These are phyloP conservation scores for Ploettnerulaceae sp. DNA, from an alignment of 2,329 filamentous ascomycete species.

Conservation along the genomic window DNA sequence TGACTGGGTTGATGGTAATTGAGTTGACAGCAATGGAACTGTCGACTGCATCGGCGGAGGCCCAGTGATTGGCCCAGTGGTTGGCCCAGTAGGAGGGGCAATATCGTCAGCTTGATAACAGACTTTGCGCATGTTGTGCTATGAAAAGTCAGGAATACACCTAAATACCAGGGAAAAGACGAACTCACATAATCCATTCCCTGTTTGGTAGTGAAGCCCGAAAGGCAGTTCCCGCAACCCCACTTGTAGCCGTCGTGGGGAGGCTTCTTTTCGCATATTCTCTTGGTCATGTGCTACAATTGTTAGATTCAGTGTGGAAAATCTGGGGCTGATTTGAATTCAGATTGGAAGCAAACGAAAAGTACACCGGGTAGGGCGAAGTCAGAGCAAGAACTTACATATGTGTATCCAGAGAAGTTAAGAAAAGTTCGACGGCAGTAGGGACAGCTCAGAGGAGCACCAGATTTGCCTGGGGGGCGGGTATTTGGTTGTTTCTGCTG, in stretches of 20 bases:
- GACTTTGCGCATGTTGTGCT: constrained; percentile 12
- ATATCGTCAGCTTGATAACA: constrained; percentile 5
- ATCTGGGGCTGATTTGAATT: not conserved
- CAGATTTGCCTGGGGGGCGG: not conserved
- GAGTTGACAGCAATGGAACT: too few relatives aligned
- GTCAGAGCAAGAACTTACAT: constrained; percentile 7
- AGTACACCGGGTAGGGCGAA: too few relatives aligned
- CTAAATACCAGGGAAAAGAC: not conserved
- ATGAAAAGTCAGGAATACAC: not conserved
- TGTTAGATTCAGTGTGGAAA: not conserved
- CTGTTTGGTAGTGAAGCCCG: constrained; percentile 25
- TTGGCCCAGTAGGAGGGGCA: not conserved
- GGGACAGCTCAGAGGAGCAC: not conserved
- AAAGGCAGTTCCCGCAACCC: constrained; percentile 17
- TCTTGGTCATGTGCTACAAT: constrained; percentile 15
- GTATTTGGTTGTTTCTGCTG: not conserved
- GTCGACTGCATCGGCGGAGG: too few relatives aligned
- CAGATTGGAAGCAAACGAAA: too few relatives aligned
- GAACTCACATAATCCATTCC: constrained; percentile 25
- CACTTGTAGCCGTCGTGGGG: constrained; percentile 19
- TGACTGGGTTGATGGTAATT: too few relatives aligned
- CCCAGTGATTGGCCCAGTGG: too few relatives aligned
- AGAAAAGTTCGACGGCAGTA: constrained; percentile 1
- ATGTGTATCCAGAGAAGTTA: constrained; percentile 8
- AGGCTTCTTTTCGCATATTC: constrained; percentile 15